Base-by-base conservation (phyloP, 345 rosid species). In the Theobroma cacao region DNA sequence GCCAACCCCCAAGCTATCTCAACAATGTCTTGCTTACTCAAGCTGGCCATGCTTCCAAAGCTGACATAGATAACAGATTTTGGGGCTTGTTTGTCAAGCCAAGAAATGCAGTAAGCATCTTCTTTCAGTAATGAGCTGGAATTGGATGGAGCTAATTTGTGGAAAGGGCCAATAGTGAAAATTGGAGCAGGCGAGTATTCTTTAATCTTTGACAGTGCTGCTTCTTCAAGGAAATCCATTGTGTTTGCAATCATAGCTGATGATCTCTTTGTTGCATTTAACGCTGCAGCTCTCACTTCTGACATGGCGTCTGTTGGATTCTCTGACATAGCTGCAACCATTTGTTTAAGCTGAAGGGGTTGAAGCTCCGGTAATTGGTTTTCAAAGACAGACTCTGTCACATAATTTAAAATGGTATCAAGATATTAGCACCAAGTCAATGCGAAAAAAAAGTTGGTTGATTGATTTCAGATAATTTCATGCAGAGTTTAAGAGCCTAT, bases 1-100 rank as follows among this genome's bases (percentile, higher is more conserved):
- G 76, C 79, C 17, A 87, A 36, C 4, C 87, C 85, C 85, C 78
- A 74, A 28, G 87, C 88, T 69, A 78, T 83, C 75, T 87, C 87
- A 20, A 45, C 43, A 18, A 70, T 62, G 24, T 82, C 85, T 31
- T 67, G 36, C 24, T 74, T 48, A 50, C 72, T 18, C 40, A 76
- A 55, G n/a, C 64, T 59, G 3, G 82, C 81, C 31, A 69, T 22
- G 62, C 88, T 85, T 0, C 87, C 85, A 36, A 83, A 62, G 76
- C 88, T 87, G 61, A 83, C 75, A 17, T 85, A 85, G 61, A 83
- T 48, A 1, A 78, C 84, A 0, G 87, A 81, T 63, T 80, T 81
- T 8, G 18, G 40, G 45, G 77, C 65, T 76, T 87, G 88, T 58
- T 64, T 64, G 22, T 87, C 72, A 31, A 87, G 87, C 88, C 87